Percentiles rank a stretch among this genome's conserved stretches.
phyloP scores from a whole-genome alignment of 1,284 basidiomycete species.

The Gastroboletus turbinatus region DNA sequence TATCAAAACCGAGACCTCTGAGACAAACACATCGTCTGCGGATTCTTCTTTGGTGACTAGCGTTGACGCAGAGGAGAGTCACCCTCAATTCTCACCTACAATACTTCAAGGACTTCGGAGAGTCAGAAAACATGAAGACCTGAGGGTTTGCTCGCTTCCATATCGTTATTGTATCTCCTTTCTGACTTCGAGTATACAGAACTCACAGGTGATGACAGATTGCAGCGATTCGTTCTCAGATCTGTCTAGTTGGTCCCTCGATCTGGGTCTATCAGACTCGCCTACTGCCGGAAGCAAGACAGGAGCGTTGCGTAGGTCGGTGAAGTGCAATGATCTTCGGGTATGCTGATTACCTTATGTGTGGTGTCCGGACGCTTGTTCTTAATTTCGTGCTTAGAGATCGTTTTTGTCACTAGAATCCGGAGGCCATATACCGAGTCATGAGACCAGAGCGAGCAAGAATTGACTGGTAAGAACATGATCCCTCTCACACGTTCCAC shows the following conservation, averaged over 20 bases:
- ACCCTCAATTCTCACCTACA: not conserved
- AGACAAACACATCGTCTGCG: not conserved
- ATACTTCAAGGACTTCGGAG: conserved; percentile 8
- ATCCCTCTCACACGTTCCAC: not conserved
- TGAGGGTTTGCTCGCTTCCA: conserved; percentile 3
- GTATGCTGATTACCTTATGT: not conserved
- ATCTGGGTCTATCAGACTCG: not conserved
- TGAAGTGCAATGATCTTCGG: conserved; percentile 10
- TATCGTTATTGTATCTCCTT: not conserved
- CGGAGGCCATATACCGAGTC: not conserved
- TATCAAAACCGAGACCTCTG: conserved; percentile 3
- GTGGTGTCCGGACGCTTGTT: not conserved
- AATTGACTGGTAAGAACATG: not conserved
- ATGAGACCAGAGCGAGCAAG: not conserved
- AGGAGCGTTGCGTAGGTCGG: conserved; percentile 12
- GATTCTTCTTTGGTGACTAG: conserved; percentile 12
- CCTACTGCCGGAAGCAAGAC: not conserved
- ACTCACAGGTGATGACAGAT: not conserved
- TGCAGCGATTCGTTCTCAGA: conserved; percentile 5
- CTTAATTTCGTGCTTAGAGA: not conserved
- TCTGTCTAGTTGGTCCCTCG: conserved; percentile 4
- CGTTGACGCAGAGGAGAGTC: conserved; percentile 8
- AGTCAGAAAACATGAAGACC: conserved; percentile 1
- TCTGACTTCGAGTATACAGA: conserved; percentile 2
- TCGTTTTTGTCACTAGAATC: conserved; percentile 2